A percentile compares a stretch with the other conserved stretches of the same genome.
Evolutionary conservation across 192 early-diverging fungal species (phyloP).

Genomic region (Geosiphon pyriformis): DNA sequence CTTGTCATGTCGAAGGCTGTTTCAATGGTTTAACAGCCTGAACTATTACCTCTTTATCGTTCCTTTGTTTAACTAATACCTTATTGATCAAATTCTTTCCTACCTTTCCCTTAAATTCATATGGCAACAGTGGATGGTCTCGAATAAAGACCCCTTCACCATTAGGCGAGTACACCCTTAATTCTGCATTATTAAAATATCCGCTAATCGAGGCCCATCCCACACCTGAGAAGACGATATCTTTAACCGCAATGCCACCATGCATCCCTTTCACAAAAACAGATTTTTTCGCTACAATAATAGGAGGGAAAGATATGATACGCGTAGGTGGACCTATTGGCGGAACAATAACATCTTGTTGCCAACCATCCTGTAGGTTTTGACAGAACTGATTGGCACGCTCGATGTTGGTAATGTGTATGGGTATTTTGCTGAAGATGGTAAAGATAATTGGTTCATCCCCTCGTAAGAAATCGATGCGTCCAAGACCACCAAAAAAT

Average conservation of each 20-base stretch:
- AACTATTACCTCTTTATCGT: not conserved
- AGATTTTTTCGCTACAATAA: conserved; percentile 35
- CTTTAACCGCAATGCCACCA: conserved; percentile 26
- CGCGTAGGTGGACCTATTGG: conserved; percentile 36
- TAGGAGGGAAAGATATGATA: conserved; percentile 28
- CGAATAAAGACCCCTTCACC: conserved; percentile 44
- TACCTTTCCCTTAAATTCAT: conserved; percentile 47
- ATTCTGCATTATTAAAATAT: conserved; percentile 39
- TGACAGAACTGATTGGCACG: conserved; percentile 41
- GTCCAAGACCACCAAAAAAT: conserved; percentile 50
- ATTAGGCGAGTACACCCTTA: conserved; percentile 48
- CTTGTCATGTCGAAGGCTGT: no score
- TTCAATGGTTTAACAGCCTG: not conserved
- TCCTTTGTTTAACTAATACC: not conserved
- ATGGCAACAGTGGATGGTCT: conserved; percentile 56
- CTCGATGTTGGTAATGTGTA: conserved; percentile 53
- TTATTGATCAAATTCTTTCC: not conserved
- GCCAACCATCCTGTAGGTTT: conserved; percentile 26
- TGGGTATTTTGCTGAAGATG: conserved; percentile 44
- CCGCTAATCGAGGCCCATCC: conserved; percentile 62
- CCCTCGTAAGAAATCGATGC: conserved; percentile 52
- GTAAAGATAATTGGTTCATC: conserved; percentile 47
- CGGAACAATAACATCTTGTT: conserved; percentile 34
- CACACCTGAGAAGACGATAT: conserved; percentile 55
- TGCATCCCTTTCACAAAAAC: conserved; percentile 40